phyloP scores from a whole-genome alignment of 2,329 filamentous ascomycete species.

The Alternaria sp. region DNA sequence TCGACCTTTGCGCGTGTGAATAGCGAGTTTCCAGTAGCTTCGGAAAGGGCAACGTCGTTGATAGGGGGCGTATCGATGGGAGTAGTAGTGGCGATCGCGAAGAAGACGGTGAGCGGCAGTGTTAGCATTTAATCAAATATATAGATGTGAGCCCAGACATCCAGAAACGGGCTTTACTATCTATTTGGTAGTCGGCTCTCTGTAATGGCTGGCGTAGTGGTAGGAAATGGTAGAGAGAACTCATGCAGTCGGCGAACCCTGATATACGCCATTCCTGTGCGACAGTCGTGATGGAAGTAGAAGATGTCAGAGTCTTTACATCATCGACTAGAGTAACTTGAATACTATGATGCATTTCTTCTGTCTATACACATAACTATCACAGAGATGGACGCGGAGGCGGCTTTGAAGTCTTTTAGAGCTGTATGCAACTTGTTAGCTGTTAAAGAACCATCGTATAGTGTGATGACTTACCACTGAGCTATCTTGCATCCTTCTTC shows the following conservation, averaged over 20 bases:
- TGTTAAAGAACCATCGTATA: too few species aligned
- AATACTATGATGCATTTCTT: not conserved
- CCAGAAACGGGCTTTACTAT: fast-evolving
- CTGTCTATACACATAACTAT: not conserved
- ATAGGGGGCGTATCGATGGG: not conserved
- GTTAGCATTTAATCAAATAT: not conserved
- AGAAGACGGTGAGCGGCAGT: not conserved
- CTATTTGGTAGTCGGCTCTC: not conserved
- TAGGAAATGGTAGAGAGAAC: not conserved
- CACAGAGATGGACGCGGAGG: not conserved
- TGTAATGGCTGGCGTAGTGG: not conserved
- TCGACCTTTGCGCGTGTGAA: not conserved
- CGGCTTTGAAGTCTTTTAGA: not conserved
- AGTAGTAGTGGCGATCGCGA: not conserved
- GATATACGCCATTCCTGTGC: not conserved
- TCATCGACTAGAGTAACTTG: not conserved
- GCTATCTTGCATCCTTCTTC: not conserved
- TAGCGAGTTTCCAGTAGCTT: not conserved
- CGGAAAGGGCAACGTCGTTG: not conserved
- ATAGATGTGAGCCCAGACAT: fast-evolving
- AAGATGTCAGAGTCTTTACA: not conserved
- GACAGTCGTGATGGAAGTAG: not conserved
- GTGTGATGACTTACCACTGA: not conserved
- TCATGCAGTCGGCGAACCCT: not conserved
- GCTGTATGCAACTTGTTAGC: too few species aligned